phyloP scores from a whole-genome alignment of 192 early-diverging fungal genomes.

The Funneliformis geosporum region DNA sequence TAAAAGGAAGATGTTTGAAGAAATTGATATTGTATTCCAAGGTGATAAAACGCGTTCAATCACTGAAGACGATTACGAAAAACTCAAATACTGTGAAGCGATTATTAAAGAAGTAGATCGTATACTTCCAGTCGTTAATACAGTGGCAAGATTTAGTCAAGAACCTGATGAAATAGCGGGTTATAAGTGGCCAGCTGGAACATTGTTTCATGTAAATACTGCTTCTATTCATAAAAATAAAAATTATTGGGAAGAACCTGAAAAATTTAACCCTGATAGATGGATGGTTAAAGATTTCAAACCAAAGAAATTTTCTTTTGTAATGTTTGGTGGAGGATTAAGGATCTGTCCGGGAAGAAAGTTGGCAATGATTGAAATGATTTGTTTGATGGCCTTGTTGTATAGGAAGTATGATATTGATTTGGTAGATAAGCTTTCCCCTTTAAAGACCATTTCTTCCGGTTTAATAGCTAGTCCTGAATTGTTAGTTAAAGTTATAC shows the following conservation, averaged over 20 bases:
- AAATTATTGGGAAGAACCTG: not conserved
- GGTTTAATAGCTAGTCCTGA: not conserved
- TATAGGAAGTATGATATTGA: not conserved
- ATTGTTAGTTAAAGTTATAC: not conserved
- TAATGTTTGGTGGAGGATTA: constrained; percentile 9
- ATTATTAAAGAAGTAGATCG: constrained; percentile 8
- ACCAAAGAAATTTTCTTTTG: not conserved
- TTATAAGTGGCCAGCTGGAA: not conserved
- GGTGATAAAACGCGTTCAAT: not conserved
- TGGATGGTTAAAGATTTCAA: not conserved
- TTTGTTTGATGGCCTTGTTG: not conserved
- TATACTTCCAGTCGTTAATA: not conserved
- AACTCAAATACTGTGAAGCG: constrained; percentile 18
- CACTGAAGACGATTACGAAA: not conserved
- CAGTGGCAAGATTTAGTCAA: not conserved
- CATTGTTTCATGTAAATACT: not conserved
- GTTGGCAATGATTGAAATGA: constrained; percentile 8
- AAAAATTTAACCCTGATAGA: constrained; percentile 1
- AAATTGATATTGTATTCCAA: not conserved
- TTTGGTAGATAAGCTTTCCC: not conserved
- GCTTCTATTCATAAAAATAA: not conserved
- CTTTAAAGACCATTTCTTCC: not conserved
- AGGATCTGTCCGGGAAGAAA: constrained; percentile 21
- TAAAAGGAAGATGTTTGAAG: not conserved
- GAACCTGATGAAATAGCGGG: constrained; percentile 7